phyloP scores from a whole-genome alignment of 2,329 filamentous ascomycete species.

The Fusarium robinianum region DNA sequence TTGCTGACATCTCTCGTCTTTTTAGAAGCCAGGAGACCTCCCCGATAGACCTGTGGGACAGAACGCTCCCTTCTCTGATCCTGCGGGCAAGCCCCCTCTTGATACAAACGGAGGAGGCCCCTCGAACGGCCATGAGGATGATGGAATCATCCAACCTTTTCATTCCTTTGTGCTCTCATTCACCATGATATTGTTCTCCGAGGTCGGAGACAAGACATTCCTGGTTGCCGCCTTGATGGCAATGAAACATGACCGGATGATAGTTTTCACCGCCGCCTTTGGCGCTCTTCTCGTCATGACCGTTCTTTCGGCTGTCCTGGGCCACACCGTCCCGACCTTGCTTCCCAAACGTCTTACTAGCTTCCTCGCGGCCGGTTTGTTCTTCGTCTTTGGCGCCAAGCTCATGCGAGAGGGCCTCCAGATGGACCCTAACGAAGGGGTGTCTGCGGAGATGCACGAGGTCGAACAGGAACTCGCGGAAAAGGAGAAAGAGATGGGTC shows the following conservation, averaged over 20 bases:
- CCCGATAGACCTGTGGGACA: conserved; percentile 78
- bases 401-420: conserved; percentile 83
- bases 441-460: conserved; percentile 96
- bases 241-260: conserved; percentile 92
- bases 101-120: conserved; percentile 47
- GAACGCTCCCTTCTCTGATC: conserved; percentile 69
- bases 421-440: conserved; percentile 88
- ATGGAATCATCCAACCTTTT: conserved; percentile 73
- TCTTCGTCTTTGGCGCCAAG: conserved; percentile 86
- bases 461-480: conserved; percentile 93
- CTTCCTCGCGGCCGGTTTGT: conserved; percentile 80
- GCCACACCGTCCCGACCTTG: conserved; percentile 87
- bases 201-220: conserved; percentile 98
- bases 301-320: conserved; percentile 86
- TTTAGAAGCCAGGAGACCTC: conserved; percentile 78
- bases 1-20: conserved; percentile 31
- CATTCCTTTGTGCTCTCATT: conserved; percentile 92
- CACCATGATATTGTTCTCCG: conserved; percentile 96
- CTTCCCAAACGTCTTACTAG: conserved; percentile 91
- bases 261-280: conserved; percentile 96
- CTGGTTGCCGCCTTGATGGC: conserved; percentile 97
- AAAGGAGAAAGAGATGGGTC: conserved; percentile 79
- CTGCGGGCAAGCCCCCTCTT: conserved; percentile 67
- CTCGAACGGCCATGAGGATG: conserved; percentile 53
- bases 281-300: conserved; percentile 93